Conservation (phyloP, 2,329 filamentous ascomycete species). For the Pseudogymnoascus sp. region DNA sequence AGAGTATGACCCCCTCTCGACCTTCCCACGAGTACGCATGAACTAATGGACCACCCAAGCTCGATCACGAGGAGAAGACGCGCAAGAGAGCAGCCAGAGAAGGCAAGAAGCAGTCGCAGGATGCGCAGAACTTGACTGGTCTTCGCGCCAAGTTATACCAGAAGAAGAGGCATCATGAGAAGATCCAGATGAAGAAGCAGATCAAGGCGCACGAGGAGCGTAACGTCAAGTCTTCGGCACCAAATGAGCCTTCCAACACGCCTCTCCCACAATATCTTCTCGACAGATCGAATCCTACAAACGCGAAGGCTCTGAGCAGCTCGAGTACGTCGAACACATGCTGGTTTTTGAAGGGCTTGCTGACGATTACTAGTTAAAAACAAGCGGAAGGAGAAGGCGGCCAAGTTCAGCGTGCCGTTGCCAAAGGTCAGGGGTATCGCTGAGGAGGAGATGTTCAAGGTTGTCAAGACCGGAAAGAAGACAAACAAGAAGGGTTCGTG, state of each 20-base stretch:
- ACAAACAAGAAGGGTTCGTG: conserved; percentile 61
- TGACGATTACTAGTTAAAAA: conserved; percentile 56
- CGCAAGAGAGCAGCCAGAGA: conserved; percentile 82
- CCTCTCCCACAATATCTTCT: conserved; percentile 84
- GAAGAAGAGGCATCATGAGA: conserved; percentile 86
- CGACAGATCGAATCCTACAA: conserved; percentile 53
- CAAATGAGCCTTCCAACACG: conserved; percentile 61
- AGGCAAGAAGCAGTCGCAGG: conserved; percentile 72
- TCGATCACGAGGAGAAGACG: conserved; percentile 75
- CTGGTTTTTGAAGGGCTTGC: not conserved
- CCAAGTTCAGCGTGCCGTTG: conserved; percentile 78
- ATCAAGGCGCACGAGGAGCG: conserved; percentile 90
- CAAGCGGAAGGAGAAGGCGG: conserved; percentile 82
- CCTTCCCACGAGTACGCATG: not conserved
- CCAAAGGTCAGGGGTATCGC: conserved; percentile 86
- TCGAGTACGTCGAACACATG: conserved; percentile 39
- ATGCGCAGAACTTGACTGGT: conserved; percentile 84
- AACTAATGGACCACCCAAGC: conserved; percentile 28
- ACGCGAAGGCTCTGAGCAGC: conserved; percentile 59
- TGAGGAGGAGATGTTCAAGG: conserved; percentile 95
- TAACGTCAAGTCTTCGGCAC: conserved; percentile 75
- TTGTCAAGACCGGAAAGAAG: conserved; percentile 90
- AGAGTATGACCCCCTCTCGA: not conserved
- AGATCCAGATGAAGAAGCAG: conserved; percentile 89
- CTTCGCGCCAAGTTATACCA: conserved; percentile 83